Evolutionary conservation across 202 grass and related monocot species (phyloP), one percentile per base, ranked within the genome.

Genomic region (Eragrostis tef): DNA sequence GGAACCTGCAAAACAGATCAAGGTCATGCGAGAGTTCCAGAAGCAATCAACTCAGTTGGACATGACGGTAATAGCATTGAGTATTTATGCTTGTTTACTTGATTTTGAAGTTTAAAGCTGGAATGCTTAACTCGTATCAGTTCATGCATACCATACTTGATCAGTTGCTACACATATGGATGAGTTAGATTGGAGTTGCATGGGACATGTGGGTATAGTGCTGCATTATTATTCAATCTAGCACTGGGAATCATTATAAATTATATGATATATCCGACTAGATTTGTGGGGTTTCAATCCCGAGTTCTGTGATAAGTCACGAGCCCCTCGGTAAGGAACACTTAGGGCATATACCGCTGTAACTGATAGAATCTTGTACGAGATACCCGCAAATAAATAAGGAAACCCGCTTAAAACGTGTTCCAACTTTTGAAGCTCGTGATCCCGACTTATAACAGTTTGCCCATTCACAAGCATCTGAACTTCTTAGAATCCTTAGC

Each of bases 21-120:
- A 99, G 85, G 82, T 93, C 45, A 96, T 96, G 96, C 91, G 81
- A 81, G 96, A 99, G 69, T 99, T 99, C 71, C 96, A 99, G 85
- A 96, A 91, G 83, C 93, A 99, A 84, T 99, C 96, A 78, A 88
- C 85, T 36, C 96, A 99, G 78, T 70, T 99, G 81, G 96, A 99
- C 81, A 99, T 99, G 96, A 99, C 91, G 89, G 96, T 99, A 99
- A 87, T 73, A 75, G 42, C 68, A 73, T 79, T 72, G 48, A 12
- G 12, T 43, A 52, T 39, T 39, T 57, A 62, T 49, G 15, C 46
- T 80, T 25, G 22, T 78, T 81, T 59, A 59, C 27, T 49, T 45
- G 2, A 11, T 22, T 73, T 59, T 3, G 45, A 54, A 63, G 12
- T 75, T 39, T 39, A 22, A 75, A 64, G 57, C 7, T 7, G 34